These are phyloP conservation scores for Pichia sp. DNA, from an alignment of 1,139 yeast species.

Conservation along the genomic window DNA sequence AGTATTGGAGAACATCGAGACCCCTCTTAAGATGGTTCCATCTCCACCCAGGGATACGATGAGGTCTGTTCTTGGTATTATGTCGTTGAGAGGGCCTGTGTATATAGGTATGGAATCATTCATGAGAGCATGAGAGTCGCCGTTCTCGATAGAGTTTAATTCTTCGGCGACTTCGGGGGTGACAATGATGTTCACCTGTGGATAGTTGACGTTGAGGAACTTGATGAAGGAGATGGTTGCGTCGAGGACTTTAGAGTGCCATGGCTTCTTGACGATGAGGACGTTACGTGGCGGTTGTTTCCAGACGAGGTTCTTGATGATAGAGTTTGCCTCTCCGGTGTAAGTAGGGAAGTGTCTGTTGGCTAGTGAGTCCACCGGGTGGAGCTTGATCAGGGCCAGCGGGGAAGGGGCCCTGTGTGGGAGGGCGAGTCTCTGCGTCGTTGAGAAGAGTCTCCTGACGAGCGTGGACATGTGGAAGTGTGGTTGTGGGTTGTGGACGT, in stretches of 20 bases:
- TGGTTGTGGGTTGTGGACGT: too few relatives aligned
- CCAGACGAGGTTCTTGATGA: conserved; percentile 45
- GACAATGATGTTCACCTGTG: conserved; percentile 73
- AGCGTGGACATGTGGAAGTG: too few relatives aligned
- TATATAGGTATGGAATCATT: conserved; percentile 33
- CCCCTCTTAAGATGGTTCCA: conserved; percentile 73
- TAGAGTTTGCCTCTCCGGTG: conserved; percentile 38
- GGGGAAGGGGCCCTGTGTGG: conserved; percentile 3
- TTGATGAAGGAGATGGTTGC: conserved; percentile 68
- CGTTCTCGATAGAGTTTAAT: conserved; percentile 37
- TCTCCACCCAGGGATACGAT: conserved; percentile 93
- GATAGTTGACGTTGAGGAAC: conserved; percentile 55
- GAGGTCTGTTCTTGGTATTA: conserved; percentile 61
- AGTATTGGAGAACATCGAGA: conserved; percentile 59
- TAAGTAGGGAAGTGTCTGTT: conserved; percentile 30
- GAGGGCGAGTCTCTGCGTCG: too few relatives aligned
- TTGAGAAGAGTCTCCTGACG: background rate
- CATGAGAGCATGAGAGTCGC: conserved; percentile 17
- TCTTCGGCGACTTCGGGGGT: conserved; percentile 77
- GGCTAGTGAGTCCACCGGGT: conserved; percentile 15
- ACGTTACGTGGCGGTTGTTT: conserved; percentile 61
- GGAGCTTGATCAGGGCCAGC: too few relatives aligned
- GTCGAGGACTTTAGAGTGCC: conserved; percentile 61
- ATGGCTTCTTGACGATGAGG: conserved; percentile 80
- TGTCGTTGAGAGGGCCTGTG: conserved; percentile 59